Percentiles rank a stretch among this genome's conserved stretches.
Evolutionary conservation across 208 protist species (phyloP).

Genomic region (Tritrichomonas foetus): DNA sequence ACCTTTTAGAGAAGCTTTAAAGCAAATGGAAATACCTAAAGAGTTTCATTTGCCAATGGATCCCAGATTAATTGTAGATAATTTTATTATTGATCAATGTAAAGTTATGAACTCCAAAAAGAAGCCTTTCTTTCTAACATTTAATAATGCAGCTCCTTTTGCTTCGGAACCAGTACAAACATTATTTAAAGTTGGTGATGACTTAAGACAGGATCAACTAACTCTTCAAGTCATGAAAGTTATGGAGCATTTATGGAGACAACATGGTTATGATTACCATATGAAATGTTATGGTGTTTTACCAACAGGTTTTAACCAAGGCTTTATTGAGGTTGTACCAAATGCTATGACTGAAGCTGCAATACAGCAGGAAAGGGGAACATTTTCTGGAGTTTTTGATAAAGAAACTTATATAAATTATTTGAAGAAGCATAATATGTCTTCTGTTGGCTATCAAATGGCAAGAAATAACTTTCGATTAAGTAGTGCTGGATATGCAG

Average conservation of each 20-base stretch:
- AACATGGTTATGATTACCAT: constrained; percentile 52
- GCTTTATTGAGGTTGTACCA: constrained; percentile 9
- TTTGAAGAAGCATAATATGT: not conserved
- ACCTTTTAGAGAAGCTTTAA: not conserved
- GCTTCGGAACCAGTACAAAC: constrained; percentile 42
- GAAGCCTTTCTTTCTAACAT: constrained; percentile 76
- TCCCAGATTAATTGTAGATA: constrained; percentile 40
- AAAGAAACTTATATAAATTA: not conserved
- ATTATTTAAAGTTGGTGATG: constrained; percentile 64
- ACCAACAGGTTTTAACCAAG: constrained; percentile 38
- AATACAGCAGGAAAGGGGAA: not conserved
- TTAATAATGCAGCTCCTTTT: constrained; percentile 69
- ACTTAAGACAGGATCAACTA: constrained; percentile 63
- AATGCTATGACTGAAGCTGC: constrained; percentile 1
- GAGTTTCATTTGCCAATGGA: constrained; percentile 44
- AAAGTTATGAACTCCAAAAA: constrained; percentile 82
- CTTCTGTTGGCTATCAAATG: not conserved
- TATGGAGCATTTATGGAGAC: constrained; percentile 59
- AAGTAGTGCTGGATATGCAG: constrained; percentile 63
- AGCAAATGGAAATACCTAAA: not conserved
- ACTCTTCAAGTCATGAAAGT: constrained; percentile 59
- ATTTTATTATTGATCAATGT: constrained; percentile 68
- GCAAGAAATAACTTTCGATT: constrained; percentile 9
- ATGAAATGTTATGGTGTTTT: constrained; percentile 45
- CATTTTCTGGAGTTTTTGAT: not conserved